A percentile compares a stretch with the other conserved stretches of the same genome.
phyloP scores from a whole-genome alignment of 176 grass and related monocot species.

The Eragrostis nindensis region DNA sequence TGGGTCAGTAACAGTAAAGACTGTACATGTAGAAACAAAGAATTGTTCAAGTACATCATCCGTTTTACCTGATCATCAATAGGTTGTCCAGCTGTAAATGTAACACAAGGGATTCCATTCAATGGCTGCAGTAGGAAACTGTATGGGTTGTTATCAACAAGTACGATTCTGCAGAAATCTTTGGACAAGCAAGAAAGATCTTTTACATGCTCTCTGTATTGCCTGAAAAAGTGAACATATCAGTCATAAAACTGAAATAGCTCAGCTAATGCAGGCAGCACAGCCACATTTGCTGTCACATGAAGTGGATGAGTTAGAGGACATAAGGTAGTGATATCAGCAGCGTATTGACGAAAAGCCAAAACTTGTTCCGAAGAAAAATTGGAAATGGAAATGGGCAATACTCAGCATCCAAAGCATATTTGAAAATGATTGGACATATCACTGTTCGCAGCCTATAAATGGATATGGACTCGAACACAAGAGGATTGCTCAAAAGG shows the following conservation, averaged over 20 bases:
- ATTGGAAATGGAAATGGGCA: background rate
- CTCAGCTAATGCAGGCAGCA: constrained; percentile 5
- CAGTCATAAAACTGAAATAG: too few species aligned
- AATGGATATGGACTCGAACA: too few species aligned
- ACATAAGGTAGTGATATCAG: background rate
- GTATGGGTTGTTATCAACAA: constrained; percentile 98
- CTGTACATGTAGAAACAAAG: constrained; percentile 8
- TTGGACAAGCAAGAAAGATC: constrained; percentile 86
- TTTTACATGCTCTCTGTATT: constrained; percentile 90
- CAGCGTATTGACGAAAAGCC: constrained; percentile 9
- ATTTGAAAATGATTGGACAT: too few species aligned
- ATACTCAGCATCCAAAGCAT: too few species aligned
- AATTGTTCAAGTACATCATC: background rate
- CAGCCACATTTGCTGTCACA: background rate
- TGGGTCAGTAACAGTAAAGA: constrained; percentile 22
- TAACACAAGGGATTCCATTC: constrained; percentile 91
- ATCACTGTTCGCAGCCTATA: too few species aligned
- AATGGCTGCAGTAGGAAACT: constrained; percentile 90
- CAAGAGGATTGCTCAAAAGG: too few species aligned
- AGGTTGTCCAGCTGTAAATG: constrained; percentile 83
- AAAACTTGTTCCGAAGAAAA: background rate
- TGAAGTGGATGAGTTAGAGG: constrained; percentile 8
- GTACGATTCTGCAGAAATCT: constrained; percentile 72
- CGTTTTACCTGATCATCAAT: constrained; percentile 73
- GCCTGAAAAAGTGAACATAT: constrained; percentile 51